Evolutionary conservation across 805 yeast genomes (phyloP).

Genomic region (Starmera pachycereana): DNA sequence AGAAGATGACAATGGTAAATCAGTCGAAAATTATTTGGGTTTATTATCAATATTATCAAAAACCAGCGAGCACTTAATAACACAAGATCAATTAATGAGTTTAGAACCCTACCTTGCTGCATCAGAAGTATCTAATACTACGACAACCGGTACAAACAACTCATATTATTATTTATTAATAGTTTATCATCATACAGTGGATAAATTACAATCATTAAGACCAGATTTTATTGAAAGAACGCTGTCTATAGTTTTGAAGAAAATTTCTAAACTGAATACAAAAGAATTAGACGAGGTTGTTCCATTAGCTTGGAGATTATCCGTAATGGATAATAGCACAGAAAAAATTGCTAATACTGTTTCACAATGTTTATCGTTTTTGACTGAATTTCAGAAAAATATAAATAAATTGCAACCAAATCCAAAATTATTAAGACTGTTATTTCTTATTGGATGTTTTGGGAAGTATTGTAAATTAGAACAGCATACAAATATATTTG

Average conservation of each 20-base stretch:
- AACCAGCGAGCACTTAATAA: constrained; percentile 40
- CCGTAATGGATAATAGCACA: constrained; percentile 35
- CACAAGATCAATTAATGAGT: constrained; percentile 55
- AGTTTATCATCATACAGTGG: constrained; percentile 42
- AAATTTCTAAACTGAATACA: constrained; percentile 49
- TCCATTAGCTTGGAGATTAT: constrained; percentile 54
- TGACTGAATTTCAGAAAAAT: constrained; percentile 23
- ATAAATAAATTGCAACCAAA: constrained; percentile 24
- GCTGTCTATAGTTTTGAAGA: constrained; percentile 39
- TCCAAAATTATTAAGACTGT: constrained; percentile 40
- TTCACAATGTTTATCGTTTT: constrained; percentile 42
- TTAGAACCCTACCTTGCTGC: constrained; percentile 56
- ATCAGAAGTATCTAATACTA: constrained; percentile 53
- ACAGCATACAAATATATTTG: constrained; percentile 28
- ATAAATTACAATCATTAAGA: constrained; percentile 33
- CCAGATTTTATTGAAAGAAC: constrained; percentile 39
- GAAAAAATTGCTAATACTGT: constrained; percentile 50
- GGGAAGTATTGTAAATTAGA: constrained; percentile 64
- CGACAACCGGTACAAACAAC: constrained; percentile 31
- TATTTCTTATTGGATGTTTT: constrained; percentile 59
- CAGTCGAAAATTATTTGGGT: constrained; percentile 30
- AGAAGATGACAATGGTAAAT: constrained; percentile 7
- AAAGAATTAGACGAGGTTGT: constrained; percentile 64
- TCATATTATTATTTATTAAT: constrained; percentile 39
- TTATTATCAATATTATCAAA: constrained; percentile 48